phyloP scores from a whole-genome alignment of 768 basidiomycete genomes.

The Suillus decipiens region DNA sequence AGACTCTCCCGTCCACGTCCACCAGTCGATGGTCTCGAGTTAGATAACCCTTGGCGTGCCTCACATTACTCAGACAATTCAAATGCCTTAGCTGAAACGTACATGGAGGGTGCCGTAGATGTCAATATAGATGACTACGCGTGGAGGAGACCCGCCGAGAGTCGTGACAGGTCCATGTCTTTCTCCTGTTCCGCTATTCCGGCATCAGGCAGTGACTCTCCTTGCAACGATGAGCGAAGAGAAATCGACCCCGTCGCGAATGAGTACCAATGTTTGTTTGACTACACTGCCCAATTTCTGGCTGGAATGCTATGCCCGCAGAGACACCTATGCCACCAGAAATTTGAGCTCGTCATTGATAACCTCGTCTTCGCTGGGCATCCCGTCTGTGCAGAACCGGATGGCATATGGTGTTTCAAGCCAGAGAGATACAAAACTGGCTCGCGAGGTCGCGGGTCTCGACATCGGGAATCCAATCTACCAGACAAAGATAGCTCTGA shows the following conservation, averaged over 20 bases:
- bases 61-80: conserved; percentile 50
- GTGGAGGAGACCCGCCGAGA: conserved; percentile 59
- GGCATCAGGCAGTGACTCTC: conserved; percentile 53
- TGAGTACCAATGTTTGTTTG: conserved; percentile 73
- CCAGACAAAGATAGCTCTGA: conserved; percentile 36
- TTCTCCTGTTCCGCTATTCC: conserved; percentile 48
- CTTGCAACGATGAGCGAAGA: conserved; percentile 44
- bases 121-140: conserved; percentile 49
- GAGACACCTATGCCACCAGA: conserved; percentile 83
- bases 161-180: conserved; percentile 53
- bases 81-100: conserved; percentile 24
- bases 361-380: conserved; percentile 93
- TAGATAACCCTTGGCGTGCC: conserved; percentile 76
- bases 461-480: conserved; percentile 41
- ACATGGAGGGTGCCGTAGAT: conserved; percentile 11
- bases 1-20: conserved; percentile 75
- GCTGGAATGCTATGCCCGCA: conserved; percentile 81
- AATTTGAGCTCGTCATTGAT: conserved; percentile 91
- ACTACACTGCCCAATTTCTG: conserved; percentile 79
- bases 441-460: conserved; percentile 58
- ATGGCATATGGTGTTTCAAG: conserved; percentile 76
- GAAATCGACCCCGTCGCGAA: conserved; percentile 37
- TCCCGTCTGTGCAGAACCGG: conserved; percentile 79
- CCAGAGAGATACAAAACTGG: conserved; percentile 55
- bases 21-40: conserved; percentile 43